Percentiles rank a stretch among this genome's conserved stretches.
Evolutionary conservation across 805 yeast species (phyloP).

Genomic region (Candida lessepsii): DNA sequence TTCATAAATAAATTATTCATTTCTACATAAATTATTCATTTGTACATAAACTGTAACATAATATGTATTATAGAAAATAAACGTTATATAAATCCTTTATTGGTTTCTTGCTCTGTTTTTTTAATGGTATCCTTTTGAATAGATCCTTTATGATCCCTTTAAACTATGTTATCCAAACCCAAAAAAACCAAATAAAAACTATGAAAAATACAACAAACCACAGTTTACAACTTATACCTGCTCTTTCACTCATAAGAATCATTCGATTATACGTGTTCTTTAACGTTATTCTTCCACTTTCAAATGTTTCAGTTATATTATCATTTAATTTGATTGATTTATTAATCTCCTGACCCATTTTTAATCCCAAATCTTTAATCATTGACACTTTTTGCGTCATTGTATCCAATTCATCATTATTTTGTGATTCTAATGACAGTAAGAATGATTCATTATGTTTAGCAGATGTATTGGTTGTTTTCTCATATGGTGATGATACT

Average conservation of each 20-base stretch:
- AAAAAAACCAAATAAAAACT: constrained; percentile 39
- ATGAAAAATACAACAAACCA: constrained; percentile 41
- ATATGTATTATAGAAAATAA: constrained; percentile 2
- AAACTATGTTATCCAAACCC: constrained; percentile 35
- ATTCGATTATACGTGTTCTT: constrained; percentile 43
- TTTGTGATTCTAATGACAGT: constrained; percentile 44
- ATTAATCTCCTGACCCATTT: constrained; percentile 46
- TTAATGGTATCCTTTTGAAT: too few species aligned
- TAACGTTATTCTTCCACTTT: constrained; percentile 38
- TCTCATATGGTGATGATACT: constrained; percentile 40
- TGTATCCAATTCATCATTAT: constrained; percentile 39
- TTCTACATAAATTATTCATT: background rate
- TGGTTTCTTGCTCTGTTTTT: too few species aligned
- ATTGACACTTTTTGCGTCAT: constrained; percentile 43
- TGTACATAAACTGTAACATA: background rate
- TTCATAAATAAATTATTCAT: too few species aligned
- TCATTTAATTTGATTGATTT: constrained; percentile 40
- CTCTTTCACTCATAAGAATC: constrained; percentile 46
- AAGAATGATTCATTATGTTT: constrained; percentile 42
- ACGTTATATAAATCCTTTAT: background rate
- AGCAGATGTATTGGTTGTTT: constrained; percentile 24
- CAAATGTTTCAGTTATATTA: constrained; percentile 39
- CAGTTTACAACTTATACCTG: constrained; percentile 46
- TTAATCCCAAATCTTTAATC: constrained; percentile 40
- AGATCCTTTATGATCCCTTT: too few species aligned